Conservation (phyloP, 2,329 filamentous ascomycete genomes). For the Peltaster fructicola region DNA sequence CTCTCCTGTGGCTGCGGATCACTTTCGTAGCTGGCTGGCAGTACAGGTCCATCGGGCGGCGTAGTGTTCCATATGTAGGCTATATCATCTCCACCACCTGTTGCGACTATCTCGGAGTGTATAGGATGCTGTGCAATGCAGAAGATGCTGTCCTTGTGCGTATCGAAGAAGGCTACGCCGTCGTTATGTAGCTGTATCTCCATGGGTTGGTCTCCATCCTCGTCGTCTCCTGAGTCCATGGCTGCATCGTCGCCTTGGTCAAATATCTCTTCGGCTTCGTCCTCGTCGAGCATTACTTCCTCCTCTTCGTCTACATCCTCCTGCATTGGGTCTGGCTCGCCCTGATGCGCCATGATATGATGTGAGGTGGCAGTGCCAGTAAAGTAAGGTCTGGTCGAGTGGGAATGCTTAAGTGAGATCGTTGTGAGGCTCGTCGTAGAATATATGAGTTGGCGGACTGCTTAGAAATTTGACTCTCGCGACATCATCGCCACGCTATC, state of each 20-base stretch:
- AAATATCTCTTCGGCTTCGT: constrained; percentile 61
- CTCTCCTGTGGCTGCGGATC: constrained; percentile 40
- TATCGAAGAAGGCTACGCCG: constrained; percentile 80
- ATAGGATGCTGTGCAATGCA: constrained; percentile 83
- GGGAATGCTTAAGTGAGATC: too few species aligned
- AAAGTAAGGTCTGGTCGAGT: too few species aligned
- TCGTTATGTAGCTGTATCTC: constrained; percentile 80
- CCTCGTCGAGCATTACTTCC: constrained; percentile 55
- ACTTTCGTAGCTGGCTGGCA: constrained; percentile 59
- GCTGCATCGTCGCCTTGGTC: constrained; percentile 43
- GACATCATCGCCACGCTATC: too few species aligned
- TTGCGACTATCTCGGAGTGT: constrained; percentile 60
- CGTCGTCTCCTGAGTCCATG: constrained; percentile 66
- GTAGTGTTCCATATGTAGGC: constrained; percentile 74
- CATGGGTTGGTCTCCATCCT: constrained; percentile 39
- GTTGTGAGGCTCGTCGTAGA: too few species aligned
- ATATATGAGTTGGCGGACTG: too few species aligned
- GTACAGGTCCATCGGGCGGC: constrained; percentile 40
- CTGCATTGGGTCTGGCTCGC: constrained; percentile 5
- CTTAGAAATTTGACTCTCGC: too few species aligned
- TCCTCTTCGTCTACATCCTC: constrained; percentile 33
- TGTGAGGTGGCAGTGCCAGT: too few species aligned
- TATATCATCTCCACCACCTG: constrained; percentile 71
- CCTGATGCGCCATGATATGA: too few species aligned
- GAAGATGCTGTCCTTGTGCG: constrained; percentile 81